Conservation (phyloP, 805 yeast genomes). For the Yarrowia sp. region DNA sequence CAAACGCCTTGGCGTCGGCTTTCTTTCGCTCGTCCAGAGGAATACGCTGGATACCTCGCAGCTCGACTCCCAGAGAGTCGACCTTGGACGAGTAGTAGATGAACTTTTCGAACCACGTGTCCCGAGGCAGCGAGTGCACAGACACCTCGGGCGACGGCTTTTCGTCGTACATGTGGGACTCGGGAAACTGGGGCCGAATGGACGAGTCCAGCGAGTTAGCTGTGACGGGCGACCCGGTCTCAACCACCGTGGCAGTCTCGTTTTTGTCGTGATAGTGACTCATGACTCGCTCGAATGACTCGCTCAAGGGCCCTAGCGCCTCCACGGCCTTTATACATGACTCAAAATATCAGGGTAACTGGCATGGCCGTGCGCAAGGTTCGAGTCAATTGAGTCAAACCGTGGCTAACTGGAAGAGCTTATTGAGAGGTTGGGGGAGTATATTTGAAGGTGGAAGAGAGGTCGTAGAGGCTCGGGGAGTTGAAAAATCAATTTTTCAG, state of each 20-base stretch:
- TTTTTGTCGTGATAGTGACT: not conserved
- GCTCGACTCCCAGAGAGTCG: slow-evolving; percentile 71
- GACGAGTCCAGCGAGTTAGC: slow-evolving; percentile 4
- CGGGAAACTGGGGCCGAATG: slow-evolving; percentile 6
- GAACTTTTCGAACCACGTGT: slow-evolving; percentile 41
- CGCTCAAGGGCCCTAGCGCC: not conserved
- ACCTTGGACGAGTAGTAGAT: slow-evolving; percentile 49
- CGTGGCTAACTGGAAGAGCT: not conserved
- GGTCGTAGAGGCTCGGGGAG: not conserved
- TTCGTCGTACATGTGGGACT: slow-evolving; percentile 2
- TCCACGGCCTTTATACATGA: slow-evolving; percentile 19
- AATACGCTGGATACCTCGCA: slow-evolving; percentile 80
- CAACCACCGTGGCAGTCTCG: too few species aligned
- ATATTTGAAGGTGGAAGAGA: not conserved
- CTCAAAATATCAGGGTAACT: slow-evolving; percentile 23
- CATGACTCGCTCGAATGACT: not conserved
- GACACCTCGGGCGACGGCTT: slow-evolving; percentile 23
- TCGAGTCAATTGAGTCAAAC: slow-evolving; percentile 36
- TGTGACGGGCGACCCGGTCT: not conserved
- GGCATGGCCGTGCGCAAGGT: slow-evolving; percentile 19
- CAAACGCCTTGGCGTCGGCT: slow-evolving; percentile 44
- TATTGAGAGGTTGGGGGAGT: not conserved
- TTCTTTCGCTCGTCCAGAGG: slow-evolving; percentile 63
- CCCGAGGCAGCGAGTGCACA: slow-evolving; percentile 1
- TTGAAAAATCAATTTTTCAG: not conserved